Evolutionary conservation across 2,329 filamentous ascomycete genomes (phyloP).

Genomic region (Phialocephala subalpina): DNA sequence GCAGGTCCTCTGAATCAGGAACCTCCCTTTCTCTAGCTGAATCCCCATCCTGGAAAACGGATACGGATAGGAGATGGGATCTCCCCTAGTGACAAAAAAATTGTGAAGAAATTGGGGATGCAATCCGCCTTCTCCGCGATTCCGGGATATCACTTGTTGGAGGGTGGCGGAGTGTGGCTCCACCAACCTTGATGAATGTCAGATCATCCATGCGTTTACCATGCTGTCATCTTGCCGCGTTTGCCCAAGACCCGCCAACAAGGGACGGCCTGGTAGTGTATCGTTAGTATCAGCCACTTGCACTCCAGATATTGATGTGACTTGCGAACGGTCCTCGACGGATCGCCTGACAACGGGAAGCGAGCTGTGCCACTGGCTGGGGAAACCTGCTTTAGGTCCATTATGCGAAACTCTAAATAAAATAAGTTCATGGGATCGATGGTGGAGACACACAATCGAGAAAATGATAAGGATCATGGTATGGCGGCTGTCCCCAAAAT

Average conservation of each 20-base stretch:
- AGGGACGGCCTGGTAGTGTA: background rate
- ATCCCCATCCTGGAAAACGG: background rate
- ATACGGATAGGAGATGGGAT: background rate
- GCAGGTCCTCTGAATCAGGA: background rate
- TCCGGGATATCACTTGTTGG: background rate
- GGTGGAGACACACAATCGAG: background rate
- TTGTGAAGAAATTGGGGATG: background rate
- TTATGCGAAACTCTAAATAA: background rate
- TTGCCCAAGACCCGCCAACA: background rate
- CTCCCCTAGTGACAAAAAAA: background rate
- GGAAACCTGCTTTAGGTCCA: background rate
- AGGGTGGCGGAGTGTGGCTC: too few species aligned
- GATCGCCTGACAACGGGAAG: background rate
- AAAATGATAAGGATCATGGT: background rate
- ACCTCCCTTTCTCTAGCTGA: background rate
- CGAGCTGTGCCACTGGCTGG: background rate
- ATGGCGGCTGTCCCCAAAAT: too few species aligned
- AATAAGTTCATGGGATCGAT: background rate
- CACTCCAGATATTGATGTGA: background rate
- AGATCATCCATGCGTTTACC: background rate
- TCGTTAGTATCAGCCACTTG: background rate
- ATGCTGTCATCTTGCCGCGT: background rate
- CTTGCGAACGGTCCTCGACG: background rate
- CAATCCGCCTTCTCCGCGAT: background rate
- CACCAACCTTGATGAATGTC: background rate